phyloP scores from a whole-genome alignment of 2,329 filamentous ascomycete species.

The Falciphora oryzae region DNA sequence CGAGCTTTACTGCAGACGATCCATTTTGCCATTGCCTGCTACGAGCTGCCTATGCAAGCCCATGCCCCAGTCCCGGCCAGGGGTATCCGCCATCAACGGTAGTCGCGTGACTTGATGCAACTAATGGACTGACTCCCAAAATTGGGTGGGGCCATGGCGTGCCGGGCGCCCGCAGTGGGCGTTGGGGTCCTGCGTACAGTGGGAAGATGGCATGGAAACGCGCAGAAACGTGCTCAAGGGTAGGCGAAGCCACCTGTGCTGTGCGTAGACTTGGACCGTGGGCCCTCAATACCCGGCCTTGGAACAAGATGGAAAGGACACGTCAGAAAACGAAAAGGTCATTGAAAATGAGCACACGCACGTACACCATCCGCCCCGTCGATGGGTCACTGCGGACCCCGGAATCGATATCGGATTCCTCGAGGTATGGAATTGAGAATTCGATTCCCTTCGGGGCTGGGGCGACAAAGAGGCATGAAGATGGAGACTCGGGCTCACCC shows the following conservation, averaged over 20 bases:
- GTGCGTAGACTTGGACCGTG: too few relatives aligned
- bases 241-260: neutral
- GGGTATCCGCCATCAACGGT: neutral
- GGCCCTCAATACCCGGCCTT: neutral
- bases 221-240: neutral
- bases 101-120: slow-evolving; percentile 16
- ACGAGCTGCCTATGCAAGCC: neutral
- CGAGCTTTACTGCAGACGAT: slow-evolving; percentile 3
- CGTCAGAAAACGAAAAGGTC: too few relatives aligned
- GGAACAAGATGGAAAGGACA: neutral
- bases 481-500: too few relatives aligned
- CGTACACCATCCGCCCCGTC: too few relatives aligned
- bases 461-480: too few relatives aligned
- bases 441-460: too few relatives aligned
- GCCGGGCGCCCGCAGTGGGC: too few relatives aligned
- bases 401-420: too few relatives aligned
- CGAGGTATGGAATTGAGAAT: too few relatives aligned
- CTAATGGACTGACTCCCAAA: slow-evolving; percentile 11
- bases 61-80: neutral
- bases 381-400: too few relatives aligned
- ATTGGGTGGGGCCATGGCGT: slow-evolving; percentile 1
- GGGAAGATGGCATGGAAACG: neutral
- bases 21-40: neutral
- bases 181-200: neutral
- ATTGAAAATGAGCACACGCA: too few relatives aligned